These are phyloP conservation scores for Boletus sp. DNA, from an alignment of 1,284 basidiomycete species.

Conservation along the genomic window DNA sequence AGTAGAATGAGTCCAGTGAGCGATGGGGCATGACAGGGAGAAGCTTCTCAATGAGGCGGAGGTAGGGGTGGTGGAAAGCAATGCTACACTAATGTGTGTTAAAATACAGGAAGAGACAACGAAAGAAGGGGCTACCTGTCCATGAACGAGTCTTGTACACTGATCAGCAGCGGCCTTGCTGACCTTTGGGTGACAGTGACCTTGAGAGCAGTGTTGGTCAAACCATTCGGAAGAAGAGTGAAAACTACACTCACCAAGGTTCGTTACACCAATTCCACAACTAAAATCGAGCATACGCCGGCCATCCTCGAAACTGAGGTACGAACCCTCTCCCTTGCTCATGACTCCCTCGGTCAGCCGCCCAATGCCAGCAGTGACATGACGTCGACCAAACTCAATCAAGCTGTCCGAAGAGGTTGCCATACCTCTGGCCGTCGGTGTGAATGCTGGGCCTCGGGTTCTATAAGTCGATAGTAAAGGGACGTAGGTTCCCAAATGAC, in stretches of 20 bases:
- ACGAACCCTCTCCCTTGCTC: slow-evolving; percentile 77
- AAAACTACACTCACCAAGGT: slow-evolving; percentile 56
- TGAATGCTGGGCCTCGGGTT: background rate
- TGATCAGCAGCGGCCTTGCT: slow-evolving; percentile 87
- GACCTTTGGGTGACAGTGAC: slow-evolving; percentile 87
- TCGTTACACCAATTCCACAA: slow-evolving; percentile 83
- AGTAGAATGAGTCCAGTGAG: slow-evolving; percentile 93
- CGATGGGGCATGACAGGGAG: slow-evolving; percentile 85
- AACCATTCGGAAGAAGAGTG: background rate
- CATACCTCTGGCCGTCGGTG: slow-evolving; percentile 18
- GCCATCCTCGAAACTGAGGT: slow-evolving; percentile 74
- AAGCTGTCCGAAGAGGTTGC: slow-evolving; percentile 33
- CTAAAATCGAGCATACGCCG: slow-evolving; percentile 82
- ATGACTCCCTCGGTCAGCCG: slow-evolving; percentile 76
- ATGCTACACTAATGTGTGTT: slow-evolving; percentile 73
- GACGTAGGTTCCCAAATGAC: background rate
- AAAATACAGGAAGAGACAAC: slow-evolving; percentile 4
- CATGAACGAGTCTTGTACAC: slow-evolving; percentile 81
- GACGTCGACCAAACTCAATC: slow-evolving; percentile 56
- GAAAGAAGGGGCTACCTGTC: slow-evolving; percentile 52
- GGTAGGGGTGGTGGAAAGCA: slow-evolving; percentile 75
- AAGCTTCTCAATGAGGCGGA: slow-evolving; percentile 76
- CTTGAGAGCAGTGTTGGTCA: slow-evolving; percentile 42
- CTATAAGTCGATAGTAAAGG: slow-evolving; percentile 13
- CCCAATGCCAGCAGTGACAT: slow-evolving; percentile 74